phyloP scores from a whole-genome alignment of 139 green algal genomes.

The Micractinium conductrix region DNA sequence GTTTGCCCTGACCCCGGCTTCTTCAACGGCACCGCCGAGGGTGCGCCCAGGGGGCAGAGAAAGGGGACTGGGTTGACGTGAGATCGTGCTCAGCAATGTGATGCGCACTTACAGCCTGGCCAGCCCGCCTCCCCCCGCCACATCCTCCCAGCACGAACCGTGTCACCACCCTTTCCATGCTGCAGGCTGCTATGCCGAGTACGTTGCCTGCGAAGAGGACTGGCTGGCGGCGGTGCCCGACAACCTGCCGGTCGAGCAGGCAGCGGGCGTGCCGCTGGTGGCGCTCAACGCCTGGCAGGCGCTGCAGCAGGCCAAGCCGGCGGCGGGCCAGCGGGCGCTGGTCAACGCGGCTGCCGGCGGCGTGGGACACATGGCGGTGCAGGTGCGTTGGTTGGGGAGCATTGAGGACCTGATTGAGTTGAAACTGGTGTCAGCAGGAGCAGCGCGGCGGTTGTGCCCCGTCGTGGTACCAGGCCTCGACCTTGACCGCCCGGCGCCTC shows the following conservation, averaged over 20 bases:
- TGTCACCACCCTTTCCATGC: too few species aligned
- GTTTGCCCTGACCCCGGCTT: conserved; percentile 38
- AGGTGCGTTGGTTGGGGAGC: conserved; percentile 23
- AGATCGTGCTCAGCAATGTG: not conserved
- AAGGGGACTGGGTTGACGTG: too few species aligned
- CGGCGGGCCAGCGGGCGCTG: conserved; percentile 41
- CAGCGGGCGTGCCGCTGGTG: conserved; percentile 39
- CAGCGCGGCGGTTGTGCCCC: not conserved
- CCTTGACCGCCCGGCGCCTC: not conserved
- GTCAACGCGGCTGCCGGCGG: conserved; percentile 54
- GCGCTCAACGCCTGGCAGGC: conserved; percentile 41
- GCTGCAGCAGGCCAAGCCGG: conserved; percentile 25
- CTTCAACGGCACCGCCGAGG: not conserved
- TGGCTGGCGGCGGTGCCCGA: conserved; percentile 27
- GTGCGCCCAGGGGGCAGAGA: too few species aligned
- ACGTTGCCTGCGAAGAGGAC: not conserved
- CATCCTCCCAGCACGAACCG: too few species aligned
- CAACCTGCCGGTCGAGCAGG: conserved; percentile 21
- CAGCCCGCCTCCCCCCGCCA: too few species aligned
- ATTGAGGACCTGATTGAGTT: not conserved
- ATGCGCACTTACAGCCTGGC: too few species aligned
- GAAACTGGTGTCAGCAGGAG: too few species aligned
- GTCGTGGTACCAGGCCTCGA: not conserved
- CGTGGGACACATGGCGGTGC: conserved; percentile 58
- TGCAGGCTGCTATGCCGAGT: conserved; percentile 41